Conservation (phyloP, 2,329 filamentous ascomycete genomes). For the Trichoderma oligosporum region DNA sequence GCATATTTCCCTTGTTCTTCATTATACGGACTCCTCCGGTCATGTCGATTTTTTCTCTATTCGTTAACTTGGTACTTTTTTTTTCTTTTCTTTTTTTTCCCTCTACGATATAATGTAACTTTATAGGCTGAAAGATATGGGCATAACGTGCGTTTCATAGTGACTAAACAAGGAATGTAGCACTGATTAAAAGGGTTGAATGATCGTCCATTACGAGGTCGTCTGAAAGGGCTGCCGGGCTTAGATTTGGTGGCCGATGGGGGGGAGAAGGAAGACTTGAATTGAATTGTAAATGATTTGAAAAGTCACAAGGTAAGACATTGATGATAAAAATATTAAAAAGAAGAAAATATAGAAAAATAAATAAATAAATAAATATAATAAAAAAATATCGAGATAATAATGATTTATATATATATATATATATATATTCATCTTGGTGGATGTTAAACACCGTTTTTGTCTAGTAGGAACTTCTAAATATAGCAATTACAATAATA, state of each 20-base stretch:
- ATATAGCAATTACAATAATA: too few relatives aligned
- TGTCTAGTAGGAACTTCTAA: too few relatives aligned
- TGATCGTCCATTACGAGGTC: slow-evolving; percentile 1
- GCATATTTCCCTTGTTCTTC: not conserved
- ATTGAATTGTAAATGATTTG: not conserved
- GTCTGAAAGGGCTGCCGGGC: not conserved
- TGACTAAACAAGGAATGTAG: not conserved
- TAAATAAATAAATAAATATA: not conserved
- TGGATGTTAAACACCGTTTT: too few relatives aligned
- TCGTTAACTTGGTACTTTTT: too few relatives aligned
- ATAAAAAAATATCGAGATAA: not conserved
- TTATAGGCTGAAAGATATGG: not conserved
- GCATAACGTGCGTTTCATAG: not conserved
- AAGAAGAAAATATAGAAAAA: not conserved
- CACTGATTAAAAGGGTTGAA: not conserved
- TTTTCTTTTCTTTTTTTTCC: too few relatives aligned
- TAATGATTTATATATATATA: not conserved
- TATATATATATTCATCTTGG: not conserved
- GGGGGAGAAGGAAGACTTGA: not conserved
- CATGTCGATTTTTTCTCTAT: not conserved
- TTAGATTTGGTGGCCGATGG: slow-evolving; percentile 6
- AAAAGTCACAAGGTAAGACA: not conserved
- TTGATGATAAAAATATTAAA: not conserved
- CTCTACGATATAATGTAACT: too few relatives aligned
- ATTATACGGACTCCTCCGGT: not conserved